Base-by-base conservation (phyloP, 2,329 filamentous ascomycete species). In the Mycosphaerella sp. region DNA sequence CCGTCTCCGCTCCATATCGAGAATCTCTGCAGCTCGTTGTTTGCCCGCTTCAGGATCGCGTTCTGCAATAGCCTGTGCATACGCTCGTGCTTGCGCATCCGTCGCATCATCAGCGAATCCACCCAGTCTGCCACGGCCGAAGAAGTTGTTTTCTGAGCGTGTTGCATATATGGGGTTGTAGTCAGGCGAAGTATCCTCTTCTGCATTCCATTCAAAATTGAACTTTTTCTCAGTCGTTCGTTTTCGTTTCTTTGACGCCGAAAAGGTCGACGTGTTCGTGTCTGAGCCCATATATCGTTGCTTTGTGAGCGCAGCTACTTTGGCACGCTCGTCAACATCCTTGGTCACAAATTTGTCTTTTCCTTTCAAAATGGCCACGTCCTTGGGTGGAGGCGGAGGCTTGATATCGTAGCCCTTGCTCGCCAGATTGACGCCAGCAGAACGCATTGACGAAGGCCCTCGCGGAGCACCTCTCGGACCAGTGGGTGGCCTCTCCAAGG, bases 181-280 rank as follows among this genome's bases (percentile, higher is more conserved):
- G 62, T 89, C 85, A 2, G 78, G 80, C 60, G 85, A 92, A 0
- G 93, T 98, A 70, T 98, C 93, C 68, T 98, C 93, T 57, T 95
- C 88, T 1, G 83, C 81, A 63, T 95, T 95, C 93, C 93, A 98
- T 65, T 95, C 93, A 65, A 98, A 98, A 66, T 96, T 98, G 76
- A 98, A 98, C 70, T 98, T 97, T 73, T 91, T 89, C 67, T 95
- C 92, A 1, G 89, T 93, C 1, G 90, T 95, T 58, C 92, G 81
- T 74, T 88, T 87, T 53, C 92, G 82, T 77, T 97, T 97, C 80
- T 97, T 98, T 75, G 93, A 89, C 1, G 91, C 91, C 0, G 90
- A 95, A 67, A 97, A 96, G 38, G 81, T 95, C 4, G 87, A 91
- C 59, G 85, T 82, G 61, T 93, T 95, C 49, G 87, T 83, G 60